A percentile compares a stretch with the other conserved stretches of the same genome.
Evolutionary conservation across 1,284 basidiomycete genomes (phyloP).

Genomic region (Entoloma clypeatum): DNA sequence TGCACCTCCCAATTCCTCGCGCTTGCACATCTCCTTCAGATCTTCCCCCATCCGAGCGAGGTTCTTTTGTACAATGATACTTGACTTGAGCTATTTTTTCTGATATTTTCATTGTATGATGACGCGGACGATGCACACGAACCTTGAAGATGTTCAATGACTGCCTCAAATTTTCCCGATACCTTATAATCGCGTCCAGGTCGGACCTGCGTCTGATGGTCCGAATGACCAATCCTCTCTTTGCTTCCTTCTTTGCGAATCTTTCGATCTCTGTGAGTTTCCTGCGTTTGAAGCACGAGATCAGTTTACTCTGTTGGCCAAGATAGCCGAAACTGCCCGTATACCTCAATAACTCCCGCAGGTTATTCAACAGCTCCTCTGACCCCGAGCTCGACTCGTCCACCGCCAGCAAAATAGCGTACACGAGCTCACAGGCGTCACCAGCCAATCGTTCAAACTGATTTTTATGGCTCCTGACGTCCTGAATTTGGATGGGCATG

Average conservation of each 20-base stretch:
- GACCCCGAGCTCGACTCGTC: not conserved
- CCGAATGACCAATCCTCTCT: not conserved
- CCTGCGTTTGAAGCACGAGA: no score
- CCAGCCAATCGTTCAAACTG: slow-evolving; percentile 7
- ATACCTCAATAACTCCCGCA: not conserved
- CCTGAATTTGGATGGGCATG: not conserved
- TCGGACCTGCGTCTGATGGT: slow-evolving; percentile 10
- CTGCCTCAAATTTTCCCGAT: slow-evolving; percentile 9
- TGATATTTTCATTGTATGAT: no score
- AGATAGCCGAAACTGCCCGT: not conserved
- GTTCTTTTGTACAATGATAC: no score
- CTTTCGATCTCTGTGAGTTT: slow-evolving; percentile 7
- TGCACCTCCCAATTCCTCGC: no score
- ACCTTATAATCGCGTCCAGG: slow-evolving; percentile 5
- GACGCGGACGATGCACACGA: no score
- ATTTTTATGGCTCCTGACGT: slow-evolving; percentile 7
- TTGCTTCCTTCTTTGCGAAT: slow-evolving; percentile 2
- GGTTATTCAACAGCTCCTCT: slow-evolving; percentile 1
- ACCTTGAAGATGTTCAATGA: slow-evolving; percentile 10
- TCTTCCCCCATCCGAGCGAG: no score
- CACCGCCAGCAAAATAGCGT: slow-evolving; percentile 3
- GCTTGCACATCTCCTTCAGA: no score
- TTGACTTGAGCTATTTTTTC: no score
- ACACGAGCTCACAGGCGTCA: slow-evolving; percentile 13
- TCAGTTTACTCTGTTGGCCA: not conserved